Evolutionary conservation across 768 basidiomycete genomes (phyloP), one percentile per base, ranked within the genome.

Genomic region (Goffeauzyma gilvescens): DNA sequence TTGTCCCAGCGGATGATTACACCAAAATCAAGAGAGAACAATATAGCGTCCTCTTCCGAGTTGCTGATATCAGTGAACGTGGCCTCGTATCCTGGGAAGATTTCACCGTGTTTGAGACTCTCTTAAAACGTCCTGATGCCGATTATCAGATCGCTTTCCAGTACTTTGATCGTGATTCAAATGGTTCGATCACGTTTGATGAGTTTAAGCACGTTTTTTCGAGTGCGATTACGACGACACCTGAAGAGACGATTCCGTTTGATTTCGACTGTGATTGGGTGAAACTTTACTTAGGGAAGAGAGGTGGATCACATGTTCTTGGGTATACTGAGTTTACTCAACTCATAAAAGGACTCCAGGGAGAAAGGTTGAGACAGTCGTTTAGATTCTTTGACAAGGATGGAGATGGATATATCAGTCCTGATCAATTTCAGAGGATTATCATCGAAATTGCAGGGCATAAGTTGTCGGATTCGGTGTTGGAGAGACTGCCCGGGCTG

Each of bases 201-300:
- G 87, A 89, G 64, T 93, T 98, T 71, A 89, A 89, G 66, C 75
- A 74, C 43, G 86, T 87, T 44, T 83, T 93, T 62, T 75, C 73
- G 33, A 75, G 78, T 44, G 86, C 79, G 53, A 60, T 71, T n/a
- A n/a, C n/a, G n/a, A n/a, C 79, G 55, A 79, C 73, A 24, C 70
- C 73, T 31, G 80, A 79, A 52, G 50, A n/a, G 57, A 72, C 79
- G 35, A 81, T 90, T 55, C 86, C 93, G 24, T 96, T 96, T 62
- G 75, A 95, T 65, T 95, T 90, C 65, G 81, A 89, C 62, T 82
- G 83, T 57, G 82, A 89, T 61, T 98, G 93, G 93, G 75, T 95
- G 52, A 89, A 86, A 65, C 66, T 98, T 54, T 90, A 95, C 65
- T 71, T 96, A 31, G 93, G 93, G 46, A 83, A 84, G 68, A 79